These are phyloP conservation scores for Ascoidea tarda DNA, from an alignment of 805 yeast species.

Conservation along the genomic window DNA sequence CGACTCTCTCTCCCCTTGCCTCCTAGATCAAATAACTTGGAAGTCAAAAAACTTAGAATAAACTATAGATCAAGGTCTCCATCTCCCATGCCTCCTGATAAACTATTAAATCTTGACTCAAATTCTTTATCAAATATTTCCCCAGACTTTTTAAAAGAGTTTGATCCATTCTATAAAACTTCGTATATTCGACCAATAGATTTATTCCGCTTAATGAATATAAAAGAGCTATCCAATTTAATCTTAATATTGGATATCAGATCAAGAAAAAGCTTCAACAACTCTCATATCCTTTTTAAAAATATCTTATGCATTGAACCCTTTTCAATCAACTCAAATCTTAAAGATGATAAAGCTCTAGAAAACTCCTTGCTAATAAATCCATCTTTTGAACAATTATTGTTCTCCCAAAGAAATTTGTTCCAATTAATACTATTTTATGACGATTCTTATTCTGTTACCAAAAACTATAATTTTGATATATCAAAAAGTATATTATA, in stretches of 20 bases:
- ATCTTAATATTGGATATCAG: constrained; percentile 65
- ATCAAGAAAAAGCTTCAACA: constrained; percentile 40
- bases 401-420: constrained; percentile 36
- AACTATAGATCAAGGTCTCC: constrained; percentile 8
- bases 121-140: neutral
- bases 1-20: too few species aligned
- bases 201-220: too few species aligned
- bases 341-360: constrained; percentile 45
- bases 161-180: too few species aligned
- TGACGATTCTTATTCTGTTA: constrained; percentile 19
- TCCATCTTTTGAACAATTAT: constrained; percentile 36
- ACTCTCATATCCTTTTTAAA: constrained; percentile 44
- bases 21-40: too few species aligned
- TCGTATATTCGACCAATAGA: neutral
- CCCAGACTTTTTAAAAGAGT: neutral
- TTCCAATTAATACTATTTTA: constrained; percentile 58
- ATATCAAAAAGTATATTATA: constrained; percentile 2
- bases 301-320: constrained; percentile 72
- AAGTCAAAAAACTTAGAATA: neutral
- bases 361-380: constrained; percentile 45
- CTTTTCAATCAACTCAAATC: constrained; percentile 30
- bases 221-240: constrained; percentile 14
- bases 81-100: constrained; percentile 3
- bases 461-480: constrained; percentile 1
- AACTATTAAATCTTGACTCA: neutral